Evolutionary conservation across 2,329 filamentous ascomycete species (phyloP), one percentile per base, ranked within the genome.

Genomic region (Metarhizium brunneum): DNA sequence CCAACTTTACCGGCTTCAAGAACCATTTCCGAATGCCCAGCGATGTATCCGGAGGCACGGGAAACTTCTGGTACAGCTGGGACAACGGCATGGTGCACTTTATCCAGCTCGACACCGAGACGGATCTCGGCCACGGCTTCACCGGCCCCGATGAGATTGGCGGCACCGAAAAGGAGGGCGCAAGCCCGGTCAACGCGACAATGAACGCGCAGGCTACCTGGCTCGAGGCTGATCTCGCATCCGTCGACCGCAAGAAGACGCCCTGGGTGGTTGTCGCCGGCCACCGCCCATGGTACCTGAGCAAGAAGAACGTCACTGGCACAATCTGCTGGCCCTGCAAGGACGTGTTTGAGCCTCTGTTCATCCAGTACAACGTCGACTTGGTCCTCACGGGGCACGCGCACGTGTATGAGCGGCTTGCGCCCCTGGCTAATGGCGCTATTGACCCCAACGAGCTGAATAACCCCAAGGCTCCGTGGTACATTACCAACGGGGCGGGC

Each of bases 201-300:
- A 25, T 25, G 25, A 25, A 25, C 25, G 25, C 25, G 4, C 25
- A 25, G 25, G 25, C 25, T 25, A 25, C 25, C 25, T 25, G 25
- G 25, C 25, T 25, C 25, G 25, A 25, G 25, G 25, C 25, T 25
- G 25, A 25, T 25, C 25, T 25, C 25, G 25, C 25, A 25, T 25
- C 25, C 25, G 25, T 25, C 25, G 79, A 83, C 64, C 75, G 81
- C 51, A 67, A 61, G 2, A 69, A 81, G 0, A 84, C 81, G 0
- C 80, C 81, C 0, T 84, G 64, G 64, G 52, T 66, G 2, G 51
- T 66, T 30, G 63, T 66, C 14, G 63, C 67, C 2, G 74, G 73
- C 4, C 75, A 77, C 57, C 64, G 75, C 1, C 74, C 75, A 0
- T 76, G 77, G 77, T 81, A 81, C 65, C 69, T 71, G 7, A 73